phyloP scores from a whole-genome alignment of 2,329 filamentous ascomycete species.

The Cercospora zeae-maydis region DNA sequence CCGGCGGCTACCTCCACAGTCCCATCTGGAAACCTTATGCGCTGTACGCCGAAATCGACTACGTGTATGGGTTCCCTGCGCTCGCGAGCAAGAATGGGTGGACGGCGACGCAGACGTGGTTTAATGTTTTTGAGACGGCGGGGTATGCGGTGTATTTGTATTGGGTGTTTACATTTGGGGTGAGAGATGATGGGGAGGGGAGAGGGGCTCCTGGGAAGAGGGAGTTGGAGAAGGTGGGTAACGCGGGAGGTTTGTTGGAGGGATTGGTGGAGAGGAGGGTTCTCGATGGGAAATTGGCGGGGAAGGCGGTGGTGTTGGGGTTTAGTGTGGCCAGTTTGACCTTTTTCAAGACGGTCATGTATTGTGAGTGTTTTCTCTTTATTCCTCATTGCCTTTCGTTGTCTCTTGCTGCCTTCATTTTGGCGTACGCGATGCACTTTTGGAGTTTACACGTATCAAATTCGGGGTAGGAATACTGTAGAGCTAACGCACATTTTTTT shows the following conservation, averaged over 20 bases:
- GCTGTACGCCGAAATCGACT: constrained; percentile 74
- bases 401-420: too few species aligned
- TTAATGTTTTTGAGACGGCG: constrained; percentile 66
- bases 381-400: too few species aligned
- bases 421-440: too few species aligned
- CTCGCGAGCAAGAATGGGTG: constrained; percentile 68
- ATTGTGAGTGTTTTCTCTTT: constrained; percentile 44
- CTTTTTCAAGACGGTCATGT: constrained; percentile 64
- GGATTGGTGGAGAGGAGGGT: constrained; percentile 49
- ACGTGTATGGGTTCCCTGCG: constrained; percentile 75
- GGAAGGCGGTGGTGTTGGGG: constrained; percentile 55
- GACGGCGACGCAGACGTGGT: constrained; percentile 65
- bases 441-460: too few species aligned
- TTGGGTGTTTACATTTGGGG: constrained; percentile 47
- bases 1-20: constrained; percentile 66
- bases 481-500: background rate
- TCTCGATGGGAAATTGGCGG: constrained; percentile 52
- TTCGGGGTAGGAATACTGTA: too few species aligned
- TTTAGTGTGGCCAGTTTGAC: constrained; percentile 62
- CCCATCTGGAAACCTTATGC: constrained; percentile 74
- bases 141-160: constrained; percentile 63
- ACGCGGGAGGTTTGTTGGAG: constrained; percentile 45
- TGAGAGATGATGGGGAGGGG: constrained; percentile 35
- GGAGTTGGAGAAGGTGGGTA: constrained; percentile 11
- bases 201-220: constrained; percentile 40